A percentile compares a stretch with the other conserved stretches of the same genome.
These are phyloP conservation scores for Botrytis byssoidea DNA, from an alignment of 2,329 filamentous ascomycete species.

Conservation along the genomic window DNA sequence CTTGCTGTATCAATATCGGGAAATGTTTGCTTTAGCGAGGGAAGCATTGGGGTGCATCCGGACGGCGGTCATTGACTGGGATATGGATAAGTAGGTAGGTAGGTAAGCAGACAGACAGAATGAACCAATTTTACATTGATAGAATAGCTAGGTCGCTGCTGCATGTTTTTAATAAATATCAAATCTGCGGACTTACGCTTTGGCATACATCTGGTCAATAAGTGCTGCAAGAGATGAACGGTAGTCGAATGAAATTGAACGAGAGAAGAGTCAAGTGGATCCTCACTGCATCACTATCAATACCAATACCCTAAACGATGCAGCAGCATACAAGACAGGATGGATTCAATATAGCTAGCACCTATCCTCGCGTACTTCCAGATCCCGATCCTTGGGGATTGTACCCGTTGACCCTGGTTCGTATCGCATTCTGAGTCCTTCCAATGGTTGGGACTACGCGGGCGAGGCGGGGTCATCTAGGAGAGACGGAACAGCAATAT, in stretches of 20 bases:
- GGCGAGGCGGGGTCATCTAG: not conserved
- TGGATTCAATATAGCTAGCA: not conserved
- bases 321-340: not conserved
- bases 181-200: not conserved
- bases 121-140: not conserved
- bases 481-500: not conserved
- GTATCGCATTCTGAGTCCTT: not conserved
- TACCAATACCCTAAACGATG: not conserved
- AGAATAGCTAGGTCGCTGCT: not conserved
- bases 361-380: not conserved
- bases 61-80: not conserved
- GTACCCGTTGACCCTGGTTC: not conserved
- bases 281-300: not conserved
- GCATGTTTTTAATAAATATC: not conserved
- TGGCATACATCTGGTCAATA: not conserved
- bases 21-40: conserved; percentile 19
- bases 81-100: not conserved
- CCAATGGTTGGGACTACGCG: conserved; percentile 1
- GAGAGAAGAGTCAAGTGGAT: not conserved
- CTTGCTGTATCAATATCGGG: conserved; percentile 9
- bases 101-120: not conserved
- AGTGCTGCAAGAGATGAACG: not conserved
- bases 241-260: not conserved
- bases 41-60: conserved; percentile 17
- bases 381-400: not conserved